Evolutionary conservation across 805 yeast species (phyloP).

Genomic region (Pichia occidentalis): DNA sequence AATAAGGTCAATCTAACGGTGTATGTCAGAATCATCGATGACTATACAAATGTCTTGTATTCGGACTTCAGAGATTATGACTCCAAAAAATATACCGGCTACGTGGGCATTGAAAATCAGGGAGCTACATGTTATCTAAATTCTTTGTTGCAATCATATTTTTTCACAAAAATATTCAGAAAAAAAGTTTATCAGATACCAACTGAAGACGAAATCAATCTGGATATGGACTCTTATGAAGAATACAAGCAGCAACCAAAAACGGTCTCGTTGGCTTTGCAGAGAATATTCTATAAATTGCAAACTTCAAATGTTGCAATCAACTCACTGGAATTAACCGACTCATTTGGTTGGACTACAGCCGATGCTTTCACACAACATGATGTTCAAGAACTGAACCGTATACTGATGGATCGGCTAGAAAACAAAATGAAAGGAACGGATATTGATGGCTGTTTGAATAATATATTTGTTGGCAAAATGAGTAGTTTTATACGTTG

Average conservation of each 20-base stretch:
- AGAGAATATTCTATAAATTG: conserved; percentile 76
- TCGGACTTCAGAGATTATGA: conserved; percentile 79
- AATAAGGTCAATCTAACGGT: conserved; percentile 66
- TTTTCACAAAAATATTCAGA: conserved; percentile 75
- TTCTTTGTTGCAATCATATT: conserved; percentile 85
- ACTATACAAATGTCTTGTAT: conserved; percentile 93
- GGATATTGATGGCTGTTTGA: conserved; percentile 63
- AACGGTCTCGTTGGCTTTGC: conserved; percentile 78
- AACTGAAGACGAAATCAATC: conserved; percentile 46
- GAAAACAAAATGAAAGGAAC: conserved; percentile 91
- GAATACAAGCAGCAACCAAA: conserved; percentile 31
- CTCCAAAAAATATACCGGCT: conserved; percentile 83
- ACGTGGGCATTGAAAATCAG: conserved; percentile 88
- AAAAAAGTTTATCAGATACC: conserved; percentile 87
- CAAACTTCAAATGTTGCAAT: conserved; percentile 69
- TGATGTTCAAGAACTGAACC: conserved; percentile 93
- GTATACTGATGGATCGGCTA: conserved; percentile 90
- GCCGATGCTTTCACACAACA: conserved; percentile 96
- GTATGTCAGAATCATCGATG: conserved; percentile 70
- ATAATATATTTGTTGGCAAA: conserved; percentile 87
- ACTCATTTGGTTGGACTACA: conserved; percentile 95
- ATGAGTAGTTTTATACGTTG: conserved; percentile 95
- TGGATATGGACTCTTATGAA: conserved; percentile 28
- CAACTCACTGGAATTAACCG: conserved; percentile 80
- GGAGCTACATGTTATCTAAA: conserved; percentile 98